Conservation (phyloP, 2,329 filamentous ascomycete genomes). For the Tolypocladium sp. region DNA sequence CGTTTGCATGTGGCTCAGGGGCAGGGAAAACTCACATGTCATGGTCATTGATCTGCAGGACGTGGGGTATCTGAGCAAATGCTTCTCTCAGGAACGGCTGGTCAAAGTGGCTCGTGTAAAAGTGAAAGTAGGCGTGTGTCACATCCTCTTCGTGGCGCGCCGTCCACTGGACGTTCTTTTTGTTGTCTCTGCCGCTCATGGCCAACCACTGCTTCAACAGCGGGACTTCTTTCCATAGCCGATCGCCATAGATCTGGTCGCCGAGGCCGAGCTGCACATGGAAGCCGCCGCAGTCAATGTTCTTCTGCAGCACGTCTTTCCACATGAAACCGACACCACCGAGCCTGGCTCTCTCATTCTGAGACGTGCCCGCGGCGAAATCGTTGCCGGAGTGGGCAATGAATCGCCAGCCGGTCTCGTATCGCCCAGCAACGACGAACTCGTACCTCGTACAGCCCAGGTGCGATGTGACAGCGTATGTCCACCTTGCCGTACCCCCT, state of each 20-base stretch:
- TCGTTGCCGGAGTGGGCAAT: conserved; percentile 95
- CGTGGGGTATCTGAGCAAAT: conserved; percentile 93
- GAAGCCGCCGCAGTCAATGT: conserved; percentile 91
- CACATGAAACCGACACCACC: conserved; percentile 95
- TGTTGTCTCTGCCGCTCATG: conserved; percentile 85
- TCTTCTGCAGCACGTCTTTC: conserved; percentile 98
- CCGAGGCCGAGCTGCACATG: conserved; percentile 88
- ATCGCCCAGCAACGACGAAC: conserved; percentile 83
- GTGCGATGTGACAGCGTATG: conserved; percentile 94
- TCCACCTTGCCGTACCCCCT: conserved; percentile 75
- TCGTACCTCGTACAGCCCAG: conserved; percentile 97
- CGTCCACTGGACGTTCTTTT: conserved; percentile 86
- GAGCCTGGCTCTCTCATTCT: conserved; percentile 74
- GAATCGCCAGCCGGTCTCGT: conserved; percentile 91
- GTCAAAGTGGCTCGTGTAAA: conserved; percentile 97
- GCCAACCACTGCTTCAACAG: conserved; percentile 90
- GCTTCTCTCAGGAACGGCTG: conserved; percentile 90
- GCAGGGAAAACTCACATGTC: conserved; percentile 98
- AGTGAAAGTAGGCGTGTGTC: conserved; percentile 94
- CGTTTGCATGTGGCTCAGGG: no score
- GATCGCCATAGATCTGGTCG: conserved; percentile 90
- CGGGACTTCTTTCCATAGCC: conserved; percentile 93
- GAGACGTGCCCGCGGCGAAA: conserved; percentile 79
- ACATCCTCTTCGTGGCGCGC: conserved; percentile 93
- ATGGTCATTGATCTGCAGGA: conserved; percentile 90